phyloP scores from a whole-genome alignment of 805 yeast species.

The Saccharomyces mikatae region DNA sequence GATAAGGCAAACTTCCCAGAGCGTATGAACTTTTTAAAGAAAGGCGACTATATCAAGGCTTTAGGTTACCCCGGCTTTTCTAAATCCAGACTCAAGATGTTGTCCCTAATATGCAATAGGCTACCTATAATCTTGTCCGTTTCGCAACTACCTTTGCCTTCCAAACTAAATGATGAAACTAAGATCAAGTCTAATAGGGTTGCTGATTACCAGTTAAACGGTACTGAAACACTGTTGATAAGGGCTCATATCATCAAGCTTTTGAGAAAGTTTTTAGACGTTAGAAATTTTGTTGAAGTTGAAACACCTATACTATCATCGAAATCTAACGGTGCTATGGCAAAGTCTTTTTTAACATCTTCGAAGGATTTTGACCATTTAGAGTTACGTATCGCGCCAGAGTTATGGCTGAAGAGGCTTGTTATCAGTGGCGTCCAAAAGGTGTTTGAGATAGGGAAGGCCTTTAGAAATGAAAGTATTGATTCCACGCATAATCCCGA shows the following conservation, averaged over 20 bases:
- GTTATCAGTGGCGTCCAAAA: slow-evolving; percentile 79
- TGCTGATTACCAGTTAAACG: slow-evolving; percentile 61
- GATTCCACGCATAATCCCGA: slow-evolving; percentile 94
- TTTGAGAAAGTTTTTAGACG: slow-evolving; percentile 50
- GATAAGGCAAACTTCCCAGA: neutral
- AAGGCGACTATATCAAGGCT: slow-evolving; percentile 66
- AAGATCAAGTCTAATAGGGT: slow-evolving; percentile 62
- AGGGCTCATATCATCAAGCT: slow-evolving; percentile 48
- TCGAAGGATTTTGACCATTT: slow-evolving; percentile 34
- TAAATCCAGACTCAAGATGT: slow-evolving; percentile 24
- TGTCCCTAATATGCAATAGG: slow-evolving; percentile 46
- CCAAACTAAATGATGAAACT: slow-evolving; percentile 45
- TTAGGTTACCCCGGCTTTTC: slow-evolving; percentile 70
- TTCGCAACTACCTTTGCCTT: slow-evolving; percentile 63
- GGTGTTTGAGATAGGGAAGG: slow-evolving; percentile 78
- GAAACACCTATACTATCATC: slow-evolving; percentile 76
- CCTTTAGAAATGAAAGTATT: slow-evolving; percentile 86
- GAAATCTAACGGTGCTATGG: slow-evolving; percentile 84
- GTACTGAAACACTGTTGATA: slow-evolving; percentile 37
- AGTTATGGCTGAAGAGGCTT: slow-evolving; percentile 81
- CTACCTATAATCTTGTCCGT: slow-evolving; percentile 55
- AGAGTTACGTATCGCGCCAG: slow-evolving; percentile 86
- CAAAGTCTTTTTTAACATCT: slow-evolving; percentile 70
- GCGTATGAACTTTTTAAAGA: slow-evolving; percentile 34
- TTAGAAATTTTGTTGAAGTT: slow-evolving; percentile 62